Conservation (phyloP, 441 rosid genomes). For the Kokia cookei region DNA sequence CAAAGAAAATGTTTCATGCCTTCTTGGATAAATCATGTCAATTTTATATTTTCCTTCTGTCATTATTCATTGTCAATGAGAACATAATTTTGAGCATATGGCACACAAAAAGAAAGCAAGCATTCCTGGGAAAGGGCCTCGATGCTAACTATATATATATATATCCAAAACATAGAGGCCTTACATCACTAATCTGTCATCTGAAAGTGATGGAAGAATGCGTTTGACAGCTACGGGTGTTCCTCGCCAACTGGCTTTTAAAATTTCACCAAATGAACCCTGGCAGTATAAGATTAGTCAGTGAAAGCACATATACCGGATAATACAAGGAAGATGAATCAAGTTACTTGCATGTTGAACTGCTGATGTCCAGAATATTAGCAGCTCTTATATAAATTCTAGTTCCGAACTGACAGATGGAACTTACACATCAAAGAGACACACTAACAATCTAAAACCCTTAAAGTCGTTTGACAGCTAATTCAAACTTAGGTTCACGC, state of each 20-base stretch:
- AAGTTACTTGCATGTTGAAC: background rate
- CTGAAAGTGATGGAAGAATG: slow-evolving; percentile 96
- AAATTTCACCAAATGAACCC: slow-evolving; percentile 99
- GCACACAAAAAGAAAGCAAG: background rate
- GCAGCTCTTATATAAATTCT: background rate
- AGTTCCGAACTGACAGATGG: background rate
- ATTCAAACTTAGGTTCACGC: background rate
- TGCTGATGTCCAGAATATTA: background rate
- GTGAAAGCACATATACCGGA: slow-evolving; percentile 13
- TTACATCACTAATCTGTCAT: slow-evolving; percentile 97
- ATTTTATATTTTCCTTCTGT: background rate
- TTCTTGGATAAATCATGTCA: background rate
- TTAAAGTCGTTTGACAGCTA: background rate
- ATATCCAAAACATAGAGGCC: slow-evolving; percentile 16
- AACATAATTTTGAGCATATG: background rate
- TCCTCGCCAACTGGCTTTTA: slow-evolving; percentile 94
- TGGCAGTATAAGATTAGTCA: slow-evolving; percentile 24
- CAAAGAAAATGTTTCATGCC: background rate
- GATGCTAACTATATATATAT: background rate
- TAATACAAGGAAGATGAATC: slow-evolving; percentile 3
- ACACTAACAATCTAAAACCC: background rate
- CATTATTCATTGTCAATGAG: background rate
- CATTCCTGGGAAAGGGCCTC: background rate
- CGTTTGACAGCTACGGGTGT: slow-evolving; percentile 97
- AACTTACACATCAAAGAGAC: background rate